Evolutionary conservation across 805 yeast genomes (phyloP), one percentile per base, ranked within the genome.

Genomic region (Ogataea degrootiae): DNA sequence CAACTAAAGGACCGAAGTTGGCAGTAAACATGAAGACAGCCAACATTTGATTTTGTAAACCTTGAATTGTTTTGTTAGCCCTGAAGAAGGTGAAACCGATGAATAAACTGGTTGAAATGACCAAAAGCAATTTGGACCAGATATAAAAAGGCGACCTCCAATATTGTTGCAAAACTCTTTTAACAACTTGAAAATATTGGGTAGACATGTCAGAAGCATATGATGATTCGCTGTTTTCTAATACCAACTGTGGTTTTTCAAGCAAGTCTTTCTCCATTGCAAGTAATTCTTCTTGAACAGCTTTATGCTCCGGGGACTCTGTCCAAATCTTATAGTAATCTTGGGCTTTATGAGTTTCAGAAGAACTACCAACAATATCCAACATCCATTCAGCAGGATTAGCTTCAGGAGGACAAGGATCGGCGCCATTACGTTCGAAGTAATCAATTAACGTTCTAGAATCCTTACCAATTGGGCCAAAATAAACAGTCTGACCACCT

Each of bases 311-410:
- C 0, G 68, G 65, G 33, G 94, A 85, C 41, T 73, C 71, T 59
- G 72, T 65, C 96, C 96, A 87, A 41, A 83, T 87, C 58, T 84
- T 81, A 56, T 77, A 72, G 59, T 80, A 84, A 63, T 84, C 84
- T 64, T 79, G 82, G 41, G 70, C 71, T 14, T 87, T 83, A 52
- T 79, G 82, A 31, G 84, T 77, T 41, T 87, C 88, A 6, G 88
- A 87, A 33, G 88, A 87, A 43, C 88, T 87, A 55, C 89, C 88
- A 55, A 83, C 83, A 53, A 80, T 85, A 52, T 84, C 85, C 63
- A 88, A 73, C 94, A 88, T 88, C 92, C 94, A 88, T 69, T 87
- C 96, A 14, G 89, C 90, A 16, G 91, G 91, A 54, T 85, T 85
- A 6, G 85, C 87, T 42, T 73, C 71, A 3, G 70, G 66, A 15